phyloP scores from a whole-genome alignment of 495 filamentous ascomycete genomes.

The Letharia columbiana region DNA sequence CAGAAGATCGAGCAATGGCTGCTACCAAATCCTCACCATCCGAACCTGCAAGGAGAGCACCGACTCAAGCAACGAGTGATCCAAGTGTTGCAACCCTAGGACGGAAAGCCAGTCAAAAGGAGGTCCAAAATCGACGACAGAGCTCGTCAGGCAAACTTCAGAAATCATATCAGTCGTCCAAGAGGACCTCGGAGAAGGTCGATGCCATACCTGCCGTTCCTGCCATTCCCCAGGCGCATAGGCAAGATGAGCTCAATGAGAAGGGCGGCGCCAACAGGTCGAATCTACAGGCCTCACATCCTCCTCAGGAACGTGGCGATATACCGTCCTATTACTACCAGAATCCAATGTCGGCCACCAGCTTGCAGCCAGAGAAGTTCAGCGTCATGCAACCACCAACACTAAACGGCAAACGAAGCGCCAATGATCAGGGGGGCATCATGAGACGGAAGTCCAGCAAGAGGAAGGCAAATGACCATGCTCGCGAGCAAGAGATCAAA shows the following conservation, averaged over 20 bases:
- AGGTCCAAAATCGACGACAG: conserved; percentile 36
- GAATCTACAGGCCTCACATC: conserved; percentile 29
- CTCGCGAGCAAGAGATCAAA: conserved; percentile 76
- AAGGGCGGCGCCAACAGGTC: conserved; percentile 25
- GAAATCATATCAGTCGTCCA: conserved; percentile 23
- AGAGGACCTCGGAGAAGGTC: conserved; percentile 26
- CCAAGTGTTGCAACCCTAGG: conserved; percentile 28
- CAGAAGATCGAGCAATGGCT: conserved; percentile 39
- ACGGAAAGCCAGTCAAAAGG: conserved; percentile 38
- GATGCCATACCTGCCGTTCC: conserved; percentile 28
- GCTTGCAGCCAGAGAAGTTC: conserved; percentile 37
- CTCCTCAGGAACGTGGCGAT: conserved; percentile 25
- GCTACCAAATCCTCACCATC: conserved; percentile 30
- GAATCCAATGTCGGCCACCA: conserved; percentile 36
- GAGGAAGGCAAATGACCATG: conserved; percentile 60
- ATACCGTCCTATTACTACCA: conserved; percentile 42
- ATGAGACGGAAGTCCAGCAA: conserved; percentile 69
- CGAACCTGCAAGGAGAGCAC: conserved; percentile 27
- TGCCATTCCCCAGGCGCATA: conserved; percentile 23
- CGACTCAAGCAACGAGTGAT: conserved; percentile 20
- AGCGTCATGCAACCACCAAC: conserved; percentile 46
- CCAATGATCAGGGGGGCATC: conserved; percentile 42
- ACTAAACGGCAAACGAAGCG: conserved; percentile 52
- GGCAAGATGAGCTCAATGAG: conserved; percentile 27
- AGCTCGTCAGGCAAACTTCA: conserved; percentile 24